Evolutionary conservation across 371 early-diverging fungal species (phyloP), one percentile per base, ranked within the genome.

Genomic region (Globomyces sp.): DNA sequence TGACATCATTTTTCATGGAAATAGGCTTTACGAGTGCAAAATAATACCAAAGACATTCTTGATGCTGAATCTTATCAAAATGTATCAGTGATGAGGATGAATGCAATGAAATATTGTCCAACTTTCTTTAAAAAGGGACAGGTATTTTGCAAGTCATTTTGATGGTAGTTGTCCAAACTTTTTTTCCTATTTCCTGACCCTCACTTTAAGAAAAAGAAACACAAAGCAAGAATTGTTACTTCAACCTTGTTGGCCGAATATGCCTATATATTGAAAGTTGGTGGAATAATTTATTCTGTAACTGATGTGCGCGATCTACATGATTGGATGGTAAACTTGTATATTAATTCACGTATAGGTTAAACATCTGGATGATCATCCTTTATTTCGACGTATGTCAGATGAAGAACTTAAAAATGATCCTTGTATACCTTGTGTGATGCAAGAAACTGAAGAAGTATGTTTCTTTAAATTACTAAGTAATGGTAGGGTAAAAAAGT

Each of bases 131-230:
- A 86, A 66, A 93, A 95, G 81, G 94, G 86, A 4, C 97, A 92
- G 79, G 90, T 88, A 73, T 57, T 53, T 58, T 50, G 10, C 13
- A 10, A 8, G 39, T 41, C 1, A 42, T 47, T 0, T 9, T 24
- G 24, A 24, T 24, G 24, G 24, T 74, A 93, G 87, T 83, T 99
- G 49, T 85, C 90, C 45, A 99, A 99, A 80, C 86, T 99, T 75
- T 99, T 99, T 75, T 94, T 99, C 77, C 85, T 99, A 70, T 89
- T 87, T 70, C 82, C 82, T 57, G 99, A 99, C 80, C 99, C 99
- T 37, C 99, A 99, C 74, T 99, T 99, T 78, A 99, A 99, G 77
- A 98, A 95, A 74, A 87, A 92, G 77, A 99, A 99, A 81, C 98
- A 99, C 80, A 99, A 99, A 85, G 96, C 95, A 0, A 85, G 99